phyloP scores from a whole-genome alignment of 2,329 filamentous ascomycete species.

The Aphanocladium album region DNA sequence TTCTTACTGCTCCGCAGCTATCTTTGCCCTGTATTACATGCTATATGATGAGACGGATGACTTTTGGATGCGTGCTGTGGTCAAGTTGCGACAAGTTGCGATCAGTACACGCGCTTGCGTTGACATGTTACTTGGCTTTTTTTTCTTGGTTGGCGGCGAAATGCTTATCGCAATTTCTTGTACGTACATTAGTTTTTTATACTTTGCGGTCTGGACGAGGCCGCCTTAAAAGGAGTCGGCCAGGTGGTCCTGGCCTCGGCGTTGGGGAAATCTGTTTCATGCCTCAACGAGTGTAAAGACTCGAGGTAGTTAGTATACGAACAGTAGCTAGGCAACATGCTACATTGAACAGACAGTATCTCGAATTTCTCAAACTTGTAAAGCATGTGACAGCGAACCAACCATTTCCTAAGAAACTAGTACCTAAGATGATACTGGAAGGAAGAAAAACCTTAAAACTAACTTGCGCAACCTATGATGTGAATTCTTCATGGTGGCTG shows the following conservation, averaged over 20 bases:
- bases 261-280: no score
- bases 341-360: conserved; percentile 9
- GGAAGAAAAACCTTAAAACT: no score
- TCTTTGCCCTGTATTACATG: conserved; percentile 3
- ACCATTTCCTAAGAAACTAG: no score
- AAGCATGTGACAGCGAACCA: no score
- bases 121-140: neutral
- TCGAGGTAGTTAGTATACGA: neutral
- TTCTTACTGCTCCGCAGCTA: neutral
- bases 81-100: no score
- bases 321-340: conserved; percentile 16
- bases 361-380: no score
- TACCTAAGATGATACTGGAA: no score
- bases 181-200: neutral
- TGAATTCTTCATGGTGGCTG: neutral
- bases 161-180: neutral
- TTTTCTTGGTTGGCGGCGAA: neutral
- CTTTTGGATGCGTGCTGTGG: neutral
- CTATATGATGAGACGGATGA: neutral
- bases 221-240: conserved; percentile 11
- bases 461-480: neutral
- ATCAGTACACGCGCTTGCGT: no score
- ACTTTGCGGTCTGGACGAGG: neutral
- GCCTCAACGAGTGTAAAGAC: conserved; percentile 5
- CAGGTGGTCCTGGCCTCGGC: neutral